These are phyloP conservation scores for Populus pruinosa DNA, from an alignment of 345 rosid species.

Conservation along the genomic window DNA sequence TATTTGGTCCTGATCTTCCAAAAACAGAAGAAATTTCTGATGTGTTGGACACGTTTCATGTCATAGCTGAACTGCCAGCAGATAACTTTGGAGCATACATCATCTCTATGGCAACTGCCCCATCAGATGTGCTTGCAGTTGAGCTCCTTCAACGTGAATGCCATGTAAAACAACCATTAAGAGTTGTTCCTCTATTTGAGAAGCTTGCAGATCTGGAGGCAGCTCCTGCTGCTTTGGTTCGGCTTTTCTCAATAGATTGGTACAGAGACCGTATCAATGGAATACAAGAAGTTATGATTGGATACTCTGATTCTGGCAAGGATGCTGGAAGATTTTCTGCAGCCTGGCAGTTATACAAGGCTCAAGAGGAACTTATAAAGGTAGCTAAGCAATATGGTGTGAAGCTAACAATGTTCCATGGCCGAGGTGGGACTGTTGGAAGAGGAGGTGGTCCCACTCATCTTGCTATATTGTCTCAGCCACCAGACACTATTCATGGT, in stretches of 20 bases:
- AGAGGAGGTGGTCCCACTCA: constrained; percentile 99
- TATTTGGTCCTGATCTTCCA: constrained; percentile 92
- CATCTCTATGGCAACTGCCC: constrained; percentile 36
- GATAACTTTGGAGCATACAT: constrained; percentile 36
- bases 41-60: constrained; percentile 29
- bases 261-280: constrained; percentile 83
- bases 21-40: constrained; percentile 86
- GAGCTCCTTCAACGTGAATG: constrained; percentile 98
- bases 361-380: constrained; percentile 94
- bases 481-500: constrained; percentile 96
- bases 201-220: constrained; percentile 96
- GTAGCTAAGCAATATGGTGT: constrained; percentile 83
- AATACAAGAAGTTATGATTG: constrained; percentile 98
- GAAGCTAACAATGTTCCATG: constrained; percentile 98
- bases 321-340: constrained; percentile 97
- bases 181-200: constrained; percentile 98
- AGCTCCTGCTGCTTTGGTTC: constrained; percentile 90
- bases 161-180: constrained; percentile 75
- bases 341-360: constrained; percentile 96
- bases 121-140: constrained; percentile 38
- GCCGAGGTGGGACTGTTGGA: constrained; percentile 99
- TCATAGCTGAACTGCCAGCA: constrained; percentile 34
- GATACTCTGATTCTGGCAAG: constrained; percentile 97
- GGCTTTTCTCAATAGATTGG: constrained; percentile 94
- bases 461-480: constrained; percentile 98